Base-by-base conservation (phyloP, 345 rosid species). In the Carallia pectinifolia region DNA sequence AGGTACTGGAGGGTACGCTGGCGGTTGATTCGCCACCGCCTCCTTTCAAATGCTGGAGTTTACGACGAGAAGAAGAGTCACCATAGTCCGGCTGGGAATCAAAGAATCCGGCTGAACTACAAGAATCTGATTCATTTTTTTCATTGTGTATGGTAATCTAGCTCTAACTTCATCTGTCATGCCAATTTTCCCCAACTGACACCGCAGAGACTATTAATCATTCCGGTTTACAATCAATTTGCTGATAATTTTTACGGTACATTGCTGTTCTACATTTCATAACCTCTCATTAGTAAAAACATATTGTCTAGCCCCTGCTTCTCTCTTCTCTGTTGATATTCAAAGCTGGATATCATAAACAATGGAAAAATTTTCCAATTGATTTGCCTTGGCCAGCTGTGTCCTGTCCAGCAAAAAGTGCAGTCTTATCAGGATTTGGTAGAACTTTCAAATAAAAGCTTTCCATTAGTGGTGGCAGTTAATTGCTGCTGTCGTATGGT, bases 1-100 rank as follows among this genome's bases (percentile, higher is more conserved):
- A 86, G 78, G 95, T 90, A 59, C 66, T 92, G 68, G 96, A 90
- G 73, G 98, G 98, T 6, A 82, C 89, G 52, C 58, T 87, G 81
- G 67, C 83, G 0, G 96, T 88, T 29, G 98, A 92, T 80, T 87
- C 88, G 12, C 85, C 96, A 0, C 96, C 96, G 1, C 83, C 87
- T 8, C 92, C 92, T 33, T 88, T 82, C 69, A 66, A 37, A 39
- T 60, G 74, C 64, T 66, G 55, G 59, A 81, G 72, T 58, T 77
- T 78, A 38, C 30, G 50, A 40, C 75, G 61, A 56, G 84, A 73
- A 59, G 84, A 70, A 47, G 84, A 71, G 10, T 79, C 82, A 36
- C 60, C 79, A 13, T 81, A 79, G 76, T 80, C 85, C 52, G 73
- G 80, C 70, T 69, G 72, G 13, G 84, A 83, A 53, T 19, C 62